Evolutionary conservation across 108 stramenopile species (phyloP).

Genomic region (Skeletonema menzelii): DNA sequence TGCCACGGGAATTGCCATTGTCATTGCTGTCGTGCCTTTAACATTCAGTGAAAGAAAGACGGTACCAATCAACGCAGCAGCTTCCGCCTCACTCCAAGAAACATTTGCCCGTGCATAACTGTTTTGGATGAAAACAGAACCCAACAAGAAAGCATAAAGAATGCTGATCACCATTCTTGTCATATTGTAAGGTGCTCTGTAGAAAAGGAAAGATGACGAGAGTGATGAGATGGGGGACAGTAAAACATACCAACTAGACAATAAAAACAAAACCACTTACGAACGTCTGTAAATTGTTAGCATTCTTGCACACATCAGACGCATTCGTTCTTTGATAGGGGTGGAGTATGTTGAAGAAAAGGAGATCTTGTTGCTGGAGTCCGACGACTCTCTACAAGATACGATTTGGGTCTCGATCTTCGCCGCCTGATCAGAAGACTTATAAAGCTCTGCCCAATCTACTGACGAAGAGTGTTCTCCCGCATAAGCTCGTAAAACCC

Average conservation of each 20-base stretch:
- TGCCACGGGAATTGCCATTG: slow-evolving; percentile 77
- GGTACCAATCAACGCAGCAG: slow-evolving; percentile 36
- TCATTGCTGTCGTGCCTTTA: slow-evolving; percentile 55
- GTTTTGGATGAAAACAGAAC: slow-evolving; percentile 52
- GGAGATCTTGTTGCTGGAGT: slow-evolving; percentile 45
- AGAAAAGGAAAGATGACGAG: not conserved
- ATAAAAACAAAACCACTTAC: slow-evolving; percentile 15
- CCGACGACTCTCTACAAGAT: slow-evolving; percentile 8
- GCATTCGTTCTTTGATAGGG: slow-evolving; percentile 21
- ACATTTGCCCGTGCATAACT: slow-evolving; percentile 10
- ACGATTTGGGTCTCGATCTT: slow-evolving; percentile 18
- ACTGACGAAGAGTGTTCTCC: slow-evolving; percentile 24
- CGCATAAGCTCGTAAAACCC: slow-evolving; percentile 60
- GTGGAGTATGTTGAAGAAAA: slow-evolving; percentile 36
- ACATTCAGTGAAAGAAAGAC: slow-evolving; percentile 49
- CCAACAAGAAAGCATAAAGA: slow-evolving; percentile 64
- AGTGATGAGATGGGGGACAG: not conserved
- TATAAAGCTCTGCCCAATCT: slow-evolving; percentile 54
- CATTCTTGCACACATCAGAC: slow-evolving; percentile 31
- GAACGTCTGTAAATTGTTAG: slow-evolving; percentile 71
- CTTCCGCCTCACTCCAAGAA: slow-evolving; percentile 24
- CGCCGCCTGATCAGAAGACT: slow-evolving; percentile 26
- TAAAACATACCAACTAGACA: not conserved
- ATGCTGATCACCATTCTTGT: slow-evolving; percentile 55
- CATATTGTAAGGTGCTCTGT: slow-evolving; percentile 66